Evolutionary conservation across 148 eudicot genomes (phyloP).

Genomic region (Rhododendron ferrugineum): DNA sequence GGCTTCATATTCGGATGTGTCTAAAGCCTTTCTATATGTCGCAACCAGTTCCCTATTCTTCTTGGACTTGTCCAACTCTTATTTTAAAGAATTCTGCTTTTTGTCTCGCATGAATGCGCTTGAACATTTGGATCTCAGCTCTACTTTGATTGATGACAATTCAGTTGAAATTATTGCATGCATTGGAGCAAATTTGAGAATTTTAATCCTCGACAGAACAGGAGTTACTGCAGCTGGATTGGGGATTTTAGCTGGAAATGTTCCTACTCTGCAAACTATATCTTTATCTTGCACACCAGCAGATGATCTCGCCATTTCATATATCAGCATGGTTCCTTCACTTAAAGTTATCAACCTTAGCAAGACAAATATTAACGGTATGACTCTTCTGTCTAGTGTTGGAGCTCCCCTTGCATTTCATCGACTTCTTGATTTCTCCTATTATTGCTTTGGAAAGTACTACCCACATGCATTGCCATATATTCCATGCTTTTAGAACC

Average conservation of each 20-base stretch:
- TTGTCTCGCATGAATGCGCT: conserved; percentile 44
- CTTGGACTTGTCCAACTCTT: conserved; percentile 63
- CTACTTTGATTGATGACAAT: conserved; percentile 40
- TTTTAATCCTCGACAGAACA: conserved; percentile 66
- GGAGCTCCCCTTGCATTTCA: neutral
- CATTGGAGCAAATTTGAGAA: conserved; percentile 51
- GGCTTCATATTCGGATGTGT: conserved; percentile 35
- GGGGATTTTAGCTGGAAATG: conserved; percentile 63
- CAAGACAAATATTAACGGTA: conserved; percentile 68
- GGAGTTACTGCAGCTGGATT: conserved; percentile 64
- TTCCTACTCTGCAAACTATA: conserved; percentile 63
- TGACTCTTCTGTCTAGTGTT: neutral
- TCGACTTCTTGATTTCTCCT: neutral
- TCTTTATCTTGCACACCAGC: conserved; percentile 43
- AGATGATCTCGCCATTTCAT: conserved; percentile 62
- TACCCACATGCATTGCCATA: neutral
- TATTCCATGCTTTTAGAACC: neutral
- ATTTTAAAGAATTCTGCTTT: conserved; percentile 40
- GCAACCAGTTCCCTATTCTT: conserved; percentile 38
- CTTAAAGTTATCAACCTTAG: conserved; percentile 63
- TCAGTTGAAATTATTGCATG: conserved; percentile 41
- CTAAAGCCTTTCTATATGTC: conserved; percentile 36
- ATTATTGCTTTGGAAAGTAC: neutral
- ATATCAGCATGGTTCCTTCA: conserved; percentile 64
- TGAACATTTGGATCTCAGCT: conserved; percentile 70